Percentiles rank a stretch among this genome's conserved stretches.
Conservation (phyloP, 768 basidiomycete genomes). For the Lentinus brumalis region DNA sequence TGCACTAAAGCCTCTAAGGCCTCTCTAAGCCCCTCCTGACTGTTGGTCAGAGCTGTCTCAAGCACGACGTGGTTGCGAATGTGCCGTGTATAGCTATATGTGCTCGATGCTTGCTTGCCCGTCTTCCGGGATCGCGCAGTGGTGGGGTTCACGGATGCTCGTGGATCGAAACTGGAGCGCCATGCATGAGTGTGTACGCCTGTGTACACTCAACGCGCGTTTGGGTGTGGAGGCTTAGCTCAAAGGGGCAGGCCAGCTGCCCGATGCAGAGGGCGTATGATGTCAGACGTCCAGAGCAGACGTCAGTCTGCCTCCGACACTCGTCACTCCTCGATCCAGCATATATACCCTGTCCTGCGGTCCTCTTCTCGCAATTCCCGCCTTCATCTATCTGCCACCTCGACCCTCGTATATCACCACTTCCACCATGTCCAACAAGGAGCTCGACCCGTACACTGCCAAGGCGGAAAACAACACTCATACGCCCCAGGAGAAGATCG, state of each 20-base stretch:
- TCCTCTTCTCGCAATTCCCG: neutral
- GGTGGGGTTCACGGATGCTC: too few species aligned
- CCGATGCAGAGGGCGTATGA: slow-evolving; percentile 11
- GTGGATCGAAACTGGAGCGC: too few species aligned
- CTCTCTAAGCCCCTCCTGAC: too few species aligned
- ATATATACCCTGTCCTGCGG: neutral
- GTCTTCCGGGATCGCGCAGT: neutral
- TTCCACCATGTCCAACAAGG: slow-evolving; percentile 28
- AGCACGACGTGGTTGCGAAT: neutral
- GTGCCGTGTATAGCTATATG: too few species aligned
- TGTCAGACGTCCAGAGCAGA: slow-evolving; percentile 6
- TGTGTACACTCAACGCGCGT: too few species aligned
- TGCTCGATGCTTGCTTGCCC: neutral
- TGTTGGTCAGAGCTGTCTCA: neutral
- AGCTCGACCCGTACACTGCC: slow-evolving; percentile 77
- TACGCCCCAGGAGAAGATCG: slow-evolving; percentile 65
- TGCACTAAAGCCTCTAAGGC: too few species aligned
- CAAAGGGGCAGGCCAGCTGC: neutral
- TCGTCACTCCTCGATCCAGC: neutral
- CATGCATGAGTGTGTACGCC: too few species aligned
- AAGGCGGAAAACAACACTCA: slow-evolving; percentile 60
- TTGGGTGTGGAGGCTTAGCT: neutral
- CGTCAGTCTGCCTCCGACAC: slow-evolving; percentile 3
- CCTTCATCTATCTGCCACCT: neutral
- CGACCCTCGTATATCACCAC: neutral